phyloP scores from a whole-genome alignment of 106 monocot species.

The Dendrobium huoshanense region DNA sequence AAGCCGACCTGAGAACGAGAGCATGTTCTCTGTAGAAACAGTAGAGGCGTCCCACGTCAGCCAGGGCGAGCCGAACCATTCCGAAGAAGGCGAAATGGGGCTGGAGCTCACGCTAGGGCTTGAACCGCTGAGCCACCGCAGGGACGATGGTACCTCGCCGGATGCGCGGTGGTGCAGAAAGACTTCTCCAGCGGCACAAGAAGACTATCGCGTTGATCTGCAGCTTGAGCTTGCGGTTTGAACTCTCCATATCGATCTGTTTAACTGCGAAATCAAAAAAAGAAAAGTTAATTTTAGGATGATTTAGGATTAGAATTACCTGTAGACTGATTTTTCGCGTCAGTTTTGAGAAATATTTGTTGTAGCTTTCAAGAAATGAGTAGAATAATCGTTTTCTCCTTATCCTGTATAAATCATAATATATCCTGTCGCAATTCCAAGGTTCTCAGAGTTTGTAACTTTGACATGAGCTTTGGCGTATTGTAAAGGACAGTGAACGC shows the following conservation, averaged over 20 bases:
- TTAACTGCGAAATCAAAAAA: too few species aligned
- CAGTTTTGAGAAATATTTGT: too few species aligned
- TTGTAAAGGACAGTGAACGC: too few species aligned
- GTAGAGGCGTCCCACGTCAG: conserved; percentile 39
- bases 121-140: neutral
- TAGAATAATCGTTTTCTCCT: too few species aligned
- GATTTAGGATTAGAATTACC: neutral
- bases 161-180: neutral
- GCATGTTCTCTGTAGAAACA: conserved; percentile 22
- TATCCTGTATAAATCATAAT: too few species aligned
- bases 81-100: conserved; percentile 20
- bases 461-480: too few species aligned
- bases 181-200: neutral
- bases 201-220: neutral
- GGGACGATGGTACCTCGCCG: neutral
- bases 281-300: too few species aligned
- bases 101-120: conserved; percentile 54
- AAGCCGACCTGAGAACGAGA: conserved; percentile 12
- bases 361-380: too few species aligned
- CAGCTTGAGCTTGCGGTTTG: neutral
- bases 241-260: neutral
- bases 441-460: too few species aligned
- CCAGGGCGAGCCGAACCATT: conserved; percentile 23
- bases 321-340: neutral
- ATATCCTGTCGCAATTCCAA: too few species aligned